These are phyloP conservation scores for Lasiodiplodia hormozganensis DNA, from an alignment of 2,329 filamentous ascomycete genomes.

Conservation along the genomic window DNA sequence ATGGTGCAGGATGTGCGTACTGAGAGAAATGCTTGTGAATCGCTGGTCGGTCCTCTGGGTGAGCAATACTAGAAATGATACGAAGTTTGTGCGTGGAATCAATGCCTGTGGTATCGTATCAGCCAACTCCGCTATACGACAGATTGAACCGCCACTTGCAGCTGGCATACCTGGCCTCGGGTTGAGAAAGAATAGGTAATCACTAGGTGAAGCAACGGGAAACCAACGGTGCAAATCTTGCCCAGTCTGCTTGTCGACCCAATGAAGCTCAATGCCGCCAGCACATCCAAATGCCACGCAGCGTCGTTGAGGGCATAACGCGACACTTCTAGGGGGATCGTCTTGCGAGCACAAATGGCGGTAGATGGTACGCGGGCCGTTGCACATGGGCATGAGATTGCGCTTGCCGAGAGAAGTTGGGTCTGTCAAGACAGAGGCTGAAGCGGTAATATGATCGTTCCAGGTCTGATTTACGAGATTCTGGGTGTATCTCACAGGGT, in stretches of 20 bases:
- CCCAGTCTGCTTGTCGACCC: slow-evolving; percentile 58
- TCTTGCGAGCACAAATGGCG: slow-evolving; percentile 65
- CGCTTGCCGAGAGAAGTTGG: background rate
- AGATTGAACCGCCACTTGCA: background rate
- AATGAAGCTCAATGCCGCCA: slow-evolving; percentile 69
- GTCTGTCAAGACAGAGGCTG: background rate
- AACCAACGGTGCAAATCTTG: slow-evolving; percentile 63
- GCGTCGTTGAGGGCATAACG: slow-evolving; percentile 68
- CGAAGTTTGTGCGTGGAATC: slow-evolving; percentile 65
- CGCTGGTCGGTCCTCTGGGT: slow-evolving; percentile 44
- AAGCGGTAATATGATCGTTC: slow-evolving; percentile 35
- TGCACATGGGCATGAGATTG: background rate
- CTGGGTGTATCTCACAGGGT: slow-evolving; percentile 34
- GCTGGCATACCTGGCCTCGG: slow-evolving; percentile 50
- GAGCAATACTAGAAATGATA: slow-evolving; percentile 67
- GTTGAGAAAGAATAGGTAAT: slow-evolving; percentile 67
- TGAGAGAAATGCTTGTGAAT: slow-evolving; percentile 35
- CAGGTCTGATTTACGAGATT: slow-evolving; percentile 42
- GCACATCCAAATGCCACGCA: slow-evolving; percentile 72
- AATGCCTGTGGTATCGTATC: slow-evolving; percentile 32
- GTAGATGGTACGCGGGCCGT: slow-evolving; percentile 49
- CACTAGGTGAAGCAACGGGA: slow-evolving; percentile 60
- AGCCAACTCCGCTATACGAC: background rate
- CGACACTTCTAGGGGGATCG: slow-evolving; percentile 69
- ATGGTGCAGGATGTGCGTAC: slow-evolving; percentile 32